Conservation (phyloP, 176 grass and related monocot genomes). For the Musa itinerans region DNA sequence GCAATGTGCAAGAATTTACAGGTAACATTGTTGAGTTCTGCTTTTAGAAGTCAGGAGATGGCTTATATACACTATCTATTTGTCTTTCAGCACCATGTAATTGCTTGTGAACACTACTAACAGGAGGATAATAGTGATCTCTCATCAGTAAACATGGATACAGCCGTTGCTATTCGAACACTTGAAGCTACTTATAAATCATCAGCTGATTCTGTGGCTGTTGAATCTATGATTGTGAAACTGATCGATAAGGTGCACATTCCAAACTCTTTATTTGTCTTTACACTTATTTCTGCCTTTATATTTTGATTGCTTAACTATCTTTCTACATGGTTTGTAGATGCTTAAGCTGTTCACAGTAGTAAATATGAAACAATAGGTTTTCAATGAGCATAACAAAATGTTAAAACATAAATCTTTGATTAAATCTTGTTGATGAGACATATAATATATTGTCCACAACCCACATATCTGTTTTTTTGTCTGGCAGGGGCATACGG, state of each 20-base stretch:
- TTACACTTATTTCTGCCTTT: not conserved
- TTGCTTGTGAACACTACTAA: conserved; percentile 24
- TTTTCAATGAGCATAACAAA: not conserved
- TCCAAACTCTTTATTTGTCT: not conserved
- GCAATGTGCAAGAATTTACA: conserved; percentile 94
- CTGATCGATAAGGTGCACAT: conserved; percentile 65
- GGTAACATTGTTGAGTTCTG: conserved; percentile 29
- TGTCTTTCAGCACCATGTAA: not conserved
- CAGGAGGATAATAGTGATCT: conserved; percentile 94
- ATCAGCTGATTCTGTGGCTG: conserved; percentile 56
- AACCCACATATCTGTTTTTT: no score
- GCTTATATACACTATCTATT: not conserved
- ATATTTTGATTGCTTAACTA: not conserved
- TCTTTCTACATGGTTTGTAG: not conserved
- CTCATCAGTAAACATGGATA: conserved; percentile 98
- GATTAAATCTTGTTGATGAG: not conserved
- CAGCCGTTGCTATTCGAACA: conserved; percentile 90
- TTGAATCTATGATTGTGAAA: conserved; percentile 73
- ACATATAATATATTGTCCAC: no score
- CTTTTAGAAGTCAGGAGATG: conserved; percentile 7
- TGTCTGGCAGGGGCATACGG: not conserved
- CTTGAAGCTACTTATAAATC: conserved; percentile 93
- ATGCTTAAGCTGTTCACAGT: not conserved
- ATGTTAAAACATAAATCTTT: not conserved
- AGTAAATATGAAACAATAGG: not conserved